These are phyloP conservation scores for Chytriomyces sp. DNA, from an alignment of 192 early-diverging fungal genomes.

Conservation along the genomic window DNA sequence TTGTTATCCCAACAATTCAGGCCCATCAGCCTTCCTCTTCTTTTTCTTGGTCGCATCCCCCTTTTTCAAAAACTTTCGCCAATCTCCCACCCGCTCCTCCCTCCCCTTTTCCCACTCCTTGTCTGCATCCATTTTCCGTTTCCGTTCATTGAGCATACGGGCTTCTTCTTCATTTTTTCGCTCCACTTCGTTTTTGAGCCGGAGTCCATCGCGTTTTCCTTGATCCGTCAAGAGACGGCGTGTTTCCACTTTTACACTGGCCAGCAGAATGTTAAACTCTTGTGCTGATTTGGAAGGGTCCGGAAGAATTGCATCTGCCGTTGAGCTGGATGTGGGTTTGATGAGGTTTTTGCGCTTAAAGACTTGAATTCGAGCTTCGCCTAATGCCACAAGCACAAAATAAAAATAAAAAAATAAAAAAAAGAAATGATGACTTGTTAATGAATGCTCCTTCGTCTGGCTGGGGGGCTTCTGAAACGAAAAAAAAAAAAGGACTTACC, in stretches of 20 bases:
- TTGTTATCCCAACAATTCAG: constrained; percentile 33
- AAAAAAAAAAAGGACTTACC: not conserved
- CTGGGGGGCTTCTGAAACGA: not conserved
- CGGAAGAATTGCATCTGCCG: not conserved
- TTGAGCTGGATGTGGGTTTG: not conserved
- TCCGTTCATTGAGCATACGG: constrained; percentile 43
- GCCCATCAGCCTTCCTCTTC: constrained; percentile 29
- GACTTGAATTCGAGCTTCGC: constrained; percentile 50
- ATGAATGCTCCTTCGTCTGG: not conserved
- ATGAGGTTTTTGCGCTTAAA: constrained; percentile 32
- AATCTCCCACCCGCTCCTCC: constrained; percentile 54
- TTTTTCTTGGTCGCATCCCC: constrained; percentile 54
- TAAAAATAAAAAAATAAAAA: not conserved
- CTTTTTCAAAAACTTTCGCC: constrained; percentile 56
- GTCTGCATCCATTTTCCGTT: constrained; percentile 52
- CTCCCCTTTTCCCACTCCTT: constrained; percentile 57
- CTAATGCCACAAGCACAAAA: not conserved
- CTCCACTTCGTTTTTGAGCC: constrained; percentile 59
- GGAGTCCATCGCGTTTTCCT: constrained; percentile 37
- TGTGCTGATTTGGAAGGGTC: constrained; percentile 5
- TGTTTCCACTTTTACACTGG: constrained; percentile 47
- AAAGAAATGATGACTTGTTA: not conserved
- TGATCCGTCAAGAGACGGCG: constrained; percentile 44
- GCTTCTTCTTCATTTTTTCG: constrained; percentile 46
- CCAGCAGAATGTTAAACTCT: constrained; percentile 27